These are phyloP conservation scores for Beauveria bassiana DNA, from an alignment of 2,329 filamentous ascomycete species.

Conservation along the genomic window DNA sequence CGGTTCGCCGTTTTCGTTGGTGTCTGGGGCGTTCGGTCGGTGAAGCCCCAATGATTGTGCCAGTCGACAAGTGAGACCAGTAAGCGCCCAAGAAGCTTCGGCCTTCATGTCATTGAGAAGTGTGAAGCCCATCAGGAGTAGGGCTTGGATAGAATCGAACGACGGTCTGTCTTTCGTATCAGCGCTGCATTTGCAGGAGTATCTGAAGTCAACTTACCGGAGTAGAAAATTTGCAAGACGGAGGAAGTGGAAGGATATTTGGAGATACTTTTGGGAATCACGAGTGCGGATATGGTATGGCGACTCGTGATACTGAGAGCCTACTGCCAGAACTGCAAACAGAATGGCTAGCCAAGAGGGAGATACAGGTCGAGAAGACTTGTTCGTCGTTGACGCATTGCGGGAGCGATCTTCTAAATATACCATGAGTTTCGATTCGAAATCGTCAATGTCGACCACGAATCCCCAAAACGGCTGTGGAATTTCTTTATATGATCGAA, in stretches of 20 bases:
- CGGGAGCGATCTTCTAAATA: conserved; percentile 58
- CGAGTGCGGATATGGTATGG: conserved; percentile 53
- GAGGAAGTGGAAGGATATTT: conserved; percentile 58
- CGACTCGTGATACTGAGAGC: conserved; percentile 59
- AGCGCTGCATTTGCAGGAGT: background rate
- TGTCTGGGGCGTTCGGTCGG: conserved; percentile 37
- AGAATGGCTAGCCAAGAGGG: conserved; percentile 60
- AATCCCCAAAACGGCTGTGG: conserved; percentile 63
- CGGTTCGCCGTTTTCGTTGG: conserved; percentile 35
- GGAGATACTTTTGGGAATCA: conserved; percentile 53
- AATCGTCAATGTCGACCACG: conserved; percentile 57
- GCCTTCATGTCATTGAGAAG: conserved; percentile 63
- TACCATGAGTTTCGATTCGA: conserved; percentile 56
- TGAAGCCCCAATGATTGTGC: conserved; percentile 58
- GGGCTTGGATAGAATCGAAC: conserved; percentile 57
- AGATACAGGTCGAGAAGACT: conserved; percentile 44
- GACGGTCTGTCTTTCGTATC: conserved; percentile 39
- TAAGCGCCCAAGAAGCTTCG: conserved; percentile 58
- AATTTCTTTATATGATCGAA: conserved; percentile 59
- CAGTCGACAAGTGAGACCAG: conserved; percentile 56
- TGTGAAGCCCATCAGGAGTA: conserved; percentile 55
- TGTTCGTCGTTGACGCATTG: conserved; percentile 39
- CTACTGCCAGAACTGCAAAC: conserved; percentile 57
- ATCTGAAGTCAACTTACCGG: conserved; percentile 29
- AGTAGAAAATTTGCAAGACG: conserved; percentile 56